Percentiles rank a stretch among this genome's conserved stretches.
These are phyloP conservation scores for Penicillium atrosanguineum DNA, from an alignment of 495 filamentous ascomycete genomes.

Conservation along the genomic window DNA sequence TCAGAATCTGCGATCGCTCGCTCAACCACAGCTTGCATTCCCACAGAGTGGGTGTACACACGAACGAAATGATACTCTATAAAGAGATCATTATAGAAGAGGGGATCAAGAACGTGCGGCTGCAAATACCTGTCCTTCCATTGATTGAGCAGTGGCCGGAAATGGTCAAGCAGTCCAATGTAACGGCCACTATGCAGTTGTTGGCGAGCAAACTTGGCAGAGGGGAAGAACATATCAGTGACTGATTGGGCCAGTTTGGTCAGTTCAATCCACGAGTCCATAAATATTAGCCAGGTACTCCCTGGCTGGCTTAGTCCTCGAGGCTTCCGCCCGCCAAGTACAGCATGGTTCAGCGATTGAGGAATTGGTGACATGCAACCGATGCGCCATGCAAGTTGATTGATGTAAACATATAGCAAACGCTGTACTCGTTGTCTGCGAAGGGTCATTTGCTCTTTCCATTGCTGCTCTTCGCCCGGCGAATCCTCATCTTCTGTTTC, in stretches of 20 bases:
- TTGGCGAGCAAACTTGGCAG: conserved; percentile 49
- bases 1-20: conserved; percentile 41
- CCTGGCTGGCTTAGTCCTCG: conserved; percentile 27
- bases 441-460: conserved; percentile 36
- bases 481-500: conserved; percentile 35
- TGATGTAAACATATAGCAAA: conserved; percentile 52
- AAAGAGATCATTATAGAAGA: conserved; percentile 46
- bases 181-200: conserved; percentile 53
- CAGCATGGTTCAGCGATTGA: conserved; percentile 45
- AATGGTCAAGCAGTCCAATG: conserved; percentile 51
- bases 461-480: conserved; percentile 26
- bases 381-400: conserved; percentile 52
- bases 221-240: conserved; percentile 54
- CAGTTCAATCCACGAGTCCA: conserved; percentile 53
- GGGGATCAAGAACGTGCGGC: conserved; percentile 34
- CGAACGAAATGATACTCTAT: conserved; percentile 57
- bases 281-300: conserved; percentile 43
- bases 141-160: conserved; percentile 47
- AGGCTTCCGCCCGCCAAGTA: conserved; percentile 33
- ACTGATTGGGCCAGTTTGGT: conserved; percentile 53
- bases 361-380: conserved; percentile 53
- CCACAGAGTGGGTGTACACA: conserved; percentile 53
- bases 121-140: conserved; percentile 52
- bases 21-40: conserved; percentile 54
- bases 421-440: conserved; percentile 45